Evolutionary conservation across 768 basidiomycete species (phyloP), one percentile per base, ranked within the genome.

Genomic region (Leccinum disarticulatum): DNA sequence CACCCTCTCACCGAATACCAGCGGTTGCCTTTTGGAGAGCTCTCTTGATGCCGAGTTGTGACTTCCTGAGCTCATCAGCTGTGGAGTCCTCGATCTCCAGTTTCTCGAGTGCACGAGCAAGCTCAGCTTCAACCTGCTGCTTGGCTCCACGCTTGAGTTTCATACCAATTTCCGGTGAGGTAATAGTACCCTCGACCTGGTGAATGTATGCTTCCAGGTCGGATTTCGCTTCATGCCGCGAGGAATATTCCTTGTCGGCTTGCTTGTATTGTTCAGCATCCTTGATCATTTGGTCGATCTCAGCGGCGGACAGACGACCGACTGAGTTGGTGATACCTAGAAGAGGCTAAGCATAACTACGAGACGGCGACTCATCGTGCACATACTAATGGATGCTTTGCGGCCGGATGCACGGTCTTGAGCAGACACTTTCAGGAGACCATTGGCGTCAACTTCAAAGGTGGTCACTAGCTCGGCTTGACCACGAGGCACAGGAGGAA

Each of bases 231-330:
- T 98, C 95, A 75, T 99, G 97, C 66, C 91, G 91, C 57, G 95
- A 89, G 63, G 93, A 92, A 86, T 96, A 98, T 76, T 98, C 97
- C 82, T 95, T 97, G 84, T 94, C 91, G 28, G 90, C 93, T 74
- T 87, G 85, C 83, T 95, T 95, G 86, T 85, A 97, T 77, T 95
- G 93, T 77, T 98, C 96, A 56, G 97, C 71, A 73, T 98, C 96
- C 83, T 95, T 95, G 83, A 98, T 97, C 97, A 98, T 98, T 80
- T 98, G 95, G 72, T 98, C 95, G 64, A 99, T 99, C 84, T 99
- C 97, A 67, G 89, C 92, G 55, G 90, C 86, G 52, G 96, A 97
- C 68, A 99, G 87, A 79, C 97, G 95, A 66, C 97, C 97, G 72
- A 98, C 97, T 59, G 95, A 98, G 86, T 98, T 99, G 78, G 94